Evolutionary conservation across 2,329 filamentous ascomycete genomes (phyloP), one percentile per base, ranked within the genome.

Genomic region (Ophiostoma novo-ulmi): DNA sequence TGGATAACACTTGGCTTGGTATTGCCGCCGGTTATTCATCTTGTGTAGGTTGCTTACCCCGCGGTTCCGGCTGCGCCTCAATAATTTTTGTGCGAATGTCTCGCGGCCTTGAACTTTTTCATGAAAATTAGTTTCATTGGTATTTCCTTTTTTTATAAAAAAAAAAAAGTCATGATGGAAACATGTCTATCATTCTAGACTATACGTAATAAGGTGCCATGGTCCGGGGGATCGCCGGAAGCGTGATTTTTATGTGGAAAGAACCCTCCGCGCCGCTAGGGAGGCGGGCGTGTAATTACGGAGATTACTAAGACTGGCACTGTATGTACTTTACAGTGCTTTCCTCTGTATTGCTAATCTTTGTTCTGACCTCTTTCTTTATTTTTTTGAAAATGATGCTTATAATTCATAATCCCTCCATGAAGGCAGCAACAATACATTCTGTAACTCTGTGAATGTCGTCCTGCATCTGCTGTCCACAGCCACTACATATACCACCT

Each of bases 171-270:
- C 1, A 14, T 11, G 11, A 11, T 44, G 11, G 39, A 11, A 11
- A 44, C 39, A 44, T 44, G 39, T 44, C 39, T 44, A 44, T 31
- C 39, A 44, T 14, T 44, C 44, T 31, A 31, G 31, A 44, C 39
- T 58, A n/a, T 58, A 58, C 52, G 52, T 58, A 58, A 58, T 58
- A 58, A 58, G 22, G 52, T 58, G 52, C 52, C 52, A 26, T 58
- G 52, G 22, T 58, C 52, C 52, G 52, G 52, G 52, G 52, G 52
- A 58, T 58, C 52, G 52, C 52, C 52, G 26, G 52, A 58, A 58
- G 52, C 52, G 52, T 58, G 52, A 26, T 58, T 58, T 58, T 58
- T 55, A 6, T 55, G 20, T 55, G 48, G 48, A 11, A 48, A 55
- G 48, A 14, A 6, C 20, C 5, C 52, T 58, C n/a, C 52, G 52